Conservation (phyloP, 2,329 filamentous ascomycete genomes). For the Ophiobolus disseminans region DNA sequence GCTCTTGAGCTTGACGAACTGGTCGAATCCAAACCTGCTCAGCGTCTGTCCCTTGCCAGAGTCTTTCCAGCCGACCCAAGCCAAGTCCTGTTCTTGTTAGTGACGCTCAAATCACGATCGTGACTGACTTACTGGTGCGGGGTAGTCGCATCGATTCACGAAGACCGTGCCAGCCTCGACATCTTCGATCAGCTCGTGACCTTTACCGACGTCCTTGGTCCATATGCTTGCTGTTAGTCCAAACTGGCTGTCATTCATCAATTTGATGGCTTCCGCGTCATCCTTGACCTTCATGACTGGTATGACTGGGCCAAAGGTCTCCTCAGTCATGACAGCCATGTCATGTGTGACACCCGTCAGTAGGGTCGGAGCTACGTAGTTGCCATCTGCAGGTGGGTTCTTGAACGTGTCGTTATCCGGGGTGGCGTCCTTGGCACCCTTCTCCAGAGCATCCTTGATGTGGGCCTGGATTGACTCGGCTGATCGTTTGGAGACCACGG, state of each 20-base stretch:
- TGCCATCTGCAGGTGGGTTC: constrained; percentile 76
- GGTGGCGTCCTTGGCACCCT: constrained; percentile 84
- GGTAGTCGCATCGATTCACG: constrained; percentile 92
- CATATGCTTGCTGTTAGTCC: constrained; percentile 96
- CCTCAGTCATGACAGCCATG: constrained; percentile 90
- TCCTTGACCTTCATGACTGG: constrained; percentile 84
- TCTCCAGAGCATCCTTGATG: constrained; percentile 79
- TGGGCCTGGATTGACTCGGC: constrained; percentile 79
- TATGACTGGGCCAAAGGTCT: constrained; percentile 94
- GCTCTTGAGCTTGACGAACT: constrained; percentile 96
- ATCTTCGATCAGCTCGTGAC: constrained; percentile 76
- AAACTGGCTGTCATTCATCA: constrained; percentile 96
- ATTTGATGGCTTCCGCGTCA: constrained; percentile 78
- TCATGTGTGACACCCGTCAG: constrained; percentile 79
- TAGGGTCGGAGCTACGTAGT: constrained; percentile 87
- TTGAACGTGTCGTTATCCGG: constrained; percentile 81
- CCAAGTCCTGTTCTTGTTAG: constrained; percentile 70
- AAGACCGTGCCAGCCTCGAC: constrained; percentile 96
- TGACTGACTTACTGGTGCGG: constrained; percentile 76
- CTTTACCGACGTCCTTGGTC: constrained; percentile 84
- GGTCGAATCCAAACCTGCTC: constrained; percentile 89
- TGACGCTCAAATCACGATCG: background rate
- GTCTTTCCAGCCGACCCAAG: constrained; percentile 98
- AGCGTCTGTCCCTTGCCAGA: constrained; percentile 91
- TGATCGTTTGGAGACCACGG: constrained; percentile 82